Evolutionary conservation across 2,329 filamentous ascomycete genomes (phyloP).

Genomic region (Botrytis medusae): DNA sequence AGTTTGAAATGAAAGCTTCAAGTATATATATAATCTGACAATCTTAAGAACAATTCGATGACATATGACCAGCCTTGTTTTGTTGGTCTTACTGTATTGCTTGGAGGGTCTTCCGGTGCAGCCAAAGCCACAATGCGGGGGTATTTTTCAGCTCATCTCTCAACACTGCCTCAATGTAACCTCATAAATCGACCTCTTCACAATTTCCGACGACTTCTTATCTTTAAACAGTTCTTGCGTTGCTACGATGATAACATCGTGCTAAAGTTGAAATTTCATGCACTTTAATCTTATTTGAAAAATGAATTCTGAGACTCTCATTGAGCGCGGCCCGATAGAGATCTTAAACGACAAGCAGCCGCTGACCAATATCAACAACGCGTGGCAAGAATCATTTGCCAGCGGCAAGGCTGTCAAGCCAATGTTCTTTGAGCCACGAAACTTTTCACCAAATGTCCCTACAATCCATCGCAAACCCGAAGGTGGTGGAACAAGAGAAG

Average conservation of each 20-base stretch:
- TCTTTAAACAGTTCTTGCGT: background rate
- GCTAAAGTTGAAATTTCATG: background rate
- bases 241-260: rapidly evolving
- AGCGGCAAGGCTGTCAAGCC: too few relatives aligned
- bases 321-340: background rate
- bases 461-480: background rate
- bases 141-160: background rate
- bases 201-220: background rate
- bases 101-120: background rate
- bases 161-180: background rate
- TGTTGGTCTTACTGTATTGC: too few relatives aligned
- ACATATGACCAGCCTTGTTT: rapidly evolving
- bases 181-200: rapidly evolving
- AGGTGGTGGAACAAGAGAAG: background rate
- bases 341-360: background rate
- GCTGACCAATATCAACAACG: background rate
- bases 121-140: background rate
- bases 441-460: background rate
- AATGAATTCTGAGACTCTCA: background rate
- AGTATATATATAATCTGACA: background rate
- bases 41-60: background rate
- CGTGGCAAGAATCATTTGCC: too few relatives aligned
- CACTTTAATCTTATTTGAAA: background rate
- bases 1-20: background rate
- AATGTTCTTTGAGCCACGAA: background rate